Evolutionary conservation across 1,284 basidiomycete species (phyloP), one percentile per base, ranked within the genome.

Genomic region (Peniophora sp.): DNA sequence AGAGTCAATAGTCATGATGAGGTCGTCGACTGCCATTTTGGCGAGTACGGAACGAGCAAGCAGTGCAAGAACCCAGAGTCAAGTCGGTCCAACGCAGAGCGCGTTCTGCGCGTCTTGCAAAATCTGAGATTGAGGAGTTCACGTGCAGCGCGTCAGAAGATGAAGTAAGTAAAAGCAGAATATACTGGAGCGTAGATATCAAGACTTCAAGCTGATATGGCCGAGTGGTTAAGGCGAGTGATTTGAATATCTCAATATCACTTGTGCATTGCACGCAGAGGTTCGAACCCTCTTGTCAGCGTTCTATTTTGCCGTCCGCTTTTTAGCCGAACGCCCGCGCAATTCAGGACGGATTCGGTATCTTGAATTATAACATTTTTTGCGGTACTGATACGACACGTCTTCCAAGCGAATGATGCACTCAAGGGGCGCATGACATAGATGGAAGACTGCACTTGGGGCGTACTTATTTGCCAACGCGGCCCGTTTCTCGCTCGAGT

Each of bases 181-280:
- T n/a, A n/a, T n/a, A n/a, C n/a, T n/a, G n/a, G n/a, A 32, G 6
- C 12, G 27, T 32, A 6, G 27, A 32, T 32, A 32, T 6, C 12
- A 32, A 32, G 27, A 6, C 12, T 5, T 6, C 12, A 32, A 71
- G 79, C 79, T 83, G 79, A 78, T 76, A 83, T 85, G 82, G 80
- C 83, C 81, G 81, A 85, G 83, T 85, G 78, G 82, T 85, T 85
- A 85, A 83, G 81, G 82, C 79, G 81, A 82, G 76, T 80, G 82
- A 79, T 80, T 82, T 81, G 79, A 82, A 81, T 67, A 56, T 61
- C 58, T 74, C 69, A 68, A 47, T 65, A 85, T 85, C 83, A 83
- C 80, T 83, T 85, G 81, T 77, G 74, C 71, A 73, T 75, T 77
- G 70, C 76, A 77, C 79, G 81, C 81, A 79, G 79, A 83, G 79